Percentiles rank a stretch among this genome's conserved stretches.
Conservation (phyloP, 768 basidiomycete genomes). For the Phylloporus arenicola region DNA sequence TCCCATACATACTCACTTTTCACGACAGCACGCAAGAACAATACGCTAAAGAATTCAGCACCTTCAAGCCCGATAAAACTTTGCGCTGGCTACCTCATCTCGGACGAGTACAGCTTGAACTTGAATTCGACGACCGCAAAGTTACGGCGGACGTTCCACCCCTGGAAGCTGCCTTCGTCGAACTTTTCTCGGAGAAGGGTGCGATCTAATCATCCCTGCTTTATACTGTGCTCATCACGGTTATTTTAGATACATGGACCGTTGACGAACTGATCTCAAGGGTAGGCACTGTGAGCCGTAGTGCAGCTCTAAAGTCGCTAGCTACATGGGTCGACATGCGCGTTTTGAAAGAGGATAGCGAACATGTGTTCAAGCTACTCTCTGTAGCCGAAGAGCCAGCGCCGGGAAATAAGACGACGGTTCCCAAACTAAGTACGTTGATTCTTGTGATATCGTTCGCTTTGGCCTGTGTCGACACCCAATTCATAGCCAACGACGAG, state of each 20-base stretch:
- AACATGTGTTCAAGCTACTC: slow-evolving; percentile 58
- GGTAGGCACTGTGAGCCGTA: slow-evolving; percentile 62
- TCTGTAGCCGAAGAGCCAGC: slow-evolving; percentile 53
- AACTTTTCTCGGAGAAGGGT: slow-evolving; percentile 76
- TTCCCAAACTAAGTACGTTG: slow-evolving; percentile 23
- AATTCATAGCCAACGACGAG: slow-evolving; percentile 31
- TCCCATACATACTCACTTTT: slow-evolving; percentile 1
- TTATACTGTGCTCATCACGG: not conserved
- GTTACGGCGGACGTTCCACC: slow-evolving; percentile 75
- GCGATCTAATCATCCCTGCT: slow-evolving; percentile 1
- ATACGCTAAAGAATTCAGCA: slow-evolving; percentile 73
- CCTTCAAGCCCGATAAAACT: slow-evolving; percentile 89
- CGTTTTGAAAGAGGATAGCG: slow-evolving; percentile 65
- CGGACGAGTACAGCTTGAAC: slow-evolving; percentile 74
- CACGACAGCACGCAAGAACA: slow-evolving; percentile 57
- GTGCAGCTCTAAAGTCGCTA: slow-evolving; percentile 65
- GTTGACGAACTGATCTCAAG: slow-evolving; percentile 60
- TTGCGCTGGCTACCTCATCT: slow-evolving; percentile 87
- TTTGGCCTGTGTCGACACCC: not conserved
- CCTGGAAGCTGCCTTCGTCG: slow-evolving; percentile 86
- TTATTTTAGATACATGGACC: slow-evolving; percentile 55
- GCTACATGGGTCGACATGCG: slow-evolving; percentile 81
- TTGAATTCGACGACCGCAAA: slow-evolving; percentile 78
- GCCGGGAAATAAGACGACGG: slow-evolving; percentile 17
- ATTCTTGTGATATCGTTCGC: not conserved